Evolutionary conservation across 176 grass and related monocot species (phyloP), one percentile per base, ranked within the genome.

Genomic region (Aechmea fasciata): DNA sequence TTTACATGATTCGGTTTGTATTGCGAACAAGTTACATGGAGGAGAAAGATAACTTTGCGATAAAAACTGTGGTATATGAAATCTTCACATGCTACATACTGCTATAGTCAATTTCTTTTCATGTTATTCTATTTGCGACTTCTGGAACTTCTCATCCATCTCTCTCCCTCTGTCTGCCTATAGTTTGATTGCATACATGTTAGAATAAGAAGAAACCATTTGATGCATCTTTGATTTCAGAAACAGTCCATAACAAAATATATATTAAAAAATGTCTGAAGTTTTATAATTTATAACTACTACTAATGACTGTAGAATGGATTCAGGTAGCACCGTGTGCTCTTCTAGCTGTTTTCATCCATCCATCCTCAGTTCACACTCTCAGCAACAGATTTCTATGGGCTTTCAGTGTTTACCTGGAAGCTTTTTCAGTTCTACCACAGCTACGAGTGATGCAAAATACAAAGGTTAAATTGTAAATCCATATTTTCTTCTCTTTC

Each of bases 401-500:
- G 74, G 74, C 74, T 17, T 76, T 76, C 11, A 67, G 74, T 68
- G 74, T 76, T 57, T 76, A 68, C 57, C 57, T 76, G 64, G 74
- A 76, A 68, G 64, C 74, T 49, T 64, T 76, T 12, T 76, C 74
- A 48, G 74, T 76, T 28, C 49, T 76, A 11, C 74, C 74, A 18
- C 74, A 76, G 51, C 52, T 76, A 47, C 51, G 51, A 22, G 22
- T 76, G 51, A 76, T 76, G 74, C 74, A 68, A 66, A 76, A 76
- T 52, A 68, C 64, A 47, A 76, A 76, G 74, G 74, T 76, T 47
- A 5, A 49, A 48, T 3, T 15, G 51, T 13, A 41, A 41, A 49
- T 52, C 11, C 28, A 2, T 53, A 14, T 52, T 53, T 20, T 19
- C 51, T 57, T 57, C 0, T 11, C 20, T 11, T 11, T 49, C 9